phyloP scores from a whole-genome alignment of 2,329 filamentous ascomycete species.

The Aspergillus tanneri region DNA sequence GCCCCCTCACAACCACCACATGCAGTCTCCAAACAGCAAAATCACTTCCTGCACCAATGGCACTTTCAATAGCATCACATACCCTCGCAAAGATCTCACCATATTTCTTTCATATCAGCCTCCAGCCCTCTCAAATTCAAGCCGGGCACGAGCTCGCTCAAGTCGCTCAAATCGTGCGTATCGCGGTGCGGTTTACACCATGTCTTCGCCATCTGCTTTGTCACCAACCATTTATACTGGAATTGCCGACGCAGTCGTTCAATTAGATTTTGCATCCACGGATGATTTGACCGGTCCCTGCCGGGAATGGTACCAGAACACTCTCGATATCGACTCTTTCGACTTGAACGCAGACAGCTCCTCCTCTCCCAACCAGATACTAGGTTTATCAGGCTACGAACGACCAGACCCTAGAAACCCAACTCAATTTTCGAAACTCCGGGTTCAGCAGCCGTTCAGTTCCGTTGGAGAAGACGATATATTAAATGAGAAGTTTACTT shows the following conservation, averaged over 20 bases:
- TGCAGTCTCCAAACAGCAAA: neutral
- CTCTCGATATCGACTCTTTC: slow-evolving; percentile 34
- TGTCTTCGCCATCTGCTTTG: slow-evolving; percentile 45
- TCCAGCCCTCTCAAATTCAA: slow-evolving; percentile 13
- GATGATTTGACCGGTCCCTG: slow-evolving; percentile 39
- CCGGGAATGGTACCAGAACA: slow-evolving; percentile 34
- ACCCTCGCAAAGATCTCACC: slow-evolving; percentile 40
- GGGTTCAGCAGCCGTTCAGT: slow-evolving; percentile 35
- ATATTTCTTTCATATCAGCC: slow-evolving; percentile 42
- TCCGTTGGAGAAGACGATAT: slow-evolving; percentile 20
- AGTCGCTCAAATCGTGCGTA: slow-evolving; percentile 30
- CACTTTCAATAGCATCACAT: slow-evolving; percentile 1
- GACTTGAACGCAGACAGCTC: slow-evolving; percentile 17
- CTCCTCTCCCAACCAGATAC: slow-evolving; percentile 18
- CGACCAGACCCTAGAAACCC: slow-evolving; percentile 37
- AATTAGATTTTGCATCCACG: slow-evolving; percentile 46
- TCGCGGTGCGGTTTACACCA: slow-evolving; percentile 46
- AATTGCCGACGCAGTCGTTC: slow-evolving; percentile 42
- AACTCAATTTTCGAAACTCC: slow-evolving; percentile 34
- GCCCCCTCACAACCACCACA: slow-evolving; percentile 1
- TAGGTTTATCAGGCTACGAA: slow-evolving; percentile 47
- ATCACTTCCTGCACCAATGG: neutral
- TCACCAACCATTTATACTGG: slow-evolving; percentile 49
- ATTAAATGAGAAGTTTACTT: slow-evolving; percentile 24
- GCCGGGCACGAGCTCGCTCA: slow-evolving; percentile 15